These are phyloP conservation scores for Sequoia sempervirens DNA, from an alignment of 75 land plant species.

Conservation along the genomic window DNA sequence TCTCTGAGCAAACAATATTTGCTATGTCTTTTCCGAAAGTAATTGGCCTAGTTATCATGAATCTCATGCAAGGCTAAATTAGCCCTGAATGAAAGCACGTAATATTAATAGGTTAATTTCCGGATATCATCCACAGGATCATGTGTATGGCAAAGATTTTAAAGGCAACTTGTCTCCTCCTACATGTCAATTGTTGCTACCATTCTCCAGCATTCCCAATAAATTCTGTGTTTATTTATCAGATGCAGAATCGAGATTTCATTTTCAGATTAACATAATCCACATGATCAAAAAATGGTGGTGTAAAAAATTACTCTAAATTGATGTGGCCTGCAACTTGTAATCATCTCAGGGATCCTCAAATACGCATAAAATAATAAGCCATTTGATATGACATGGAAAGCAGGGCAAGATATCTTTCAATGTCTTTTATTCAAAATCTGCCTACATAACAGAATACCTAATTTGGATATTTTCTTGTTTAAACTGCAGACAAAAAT, in stretches of 20 bases:
- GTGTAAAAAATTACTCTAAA: not conserved
- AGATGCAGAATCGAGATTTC: not conserved
- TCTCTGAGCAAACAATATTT: not conserved
- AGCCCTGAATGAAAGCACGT: not conserved
- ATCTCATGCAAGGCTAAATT: not conserved
- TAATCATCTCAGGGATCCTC: not conserved
- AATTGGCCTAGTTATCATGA: not conserved
- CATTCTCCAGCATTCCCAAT: not conserved
- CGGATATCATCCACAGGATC: not conserved
- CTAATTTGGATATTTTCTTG: not conserved
- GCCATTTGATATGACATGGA: not conserved
- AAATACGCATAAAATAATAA: not conserved
- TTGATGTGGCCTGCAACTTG: not conserved
- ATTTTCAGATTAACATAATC: not conserved
- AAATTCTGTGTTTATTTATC: not conserved
- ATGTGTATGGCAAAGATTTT: not conserved
- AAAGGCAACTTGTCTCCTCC: not conserved
- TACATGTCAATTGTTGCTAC: not conserved
- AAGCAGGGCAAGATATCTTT: not conserved
- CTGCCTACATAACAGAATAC: not conserved
- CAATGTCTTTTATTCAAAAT: not conserved
- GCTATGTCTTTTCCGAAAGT: not conserved
- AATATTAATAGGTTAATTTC: no score
- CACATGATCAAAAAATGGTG: not conserved
- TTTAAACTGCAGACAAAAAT: not conserved